Conservation (phyloP, 306 rosid genomes). For the Luffa aegyptiaca region DNA sequence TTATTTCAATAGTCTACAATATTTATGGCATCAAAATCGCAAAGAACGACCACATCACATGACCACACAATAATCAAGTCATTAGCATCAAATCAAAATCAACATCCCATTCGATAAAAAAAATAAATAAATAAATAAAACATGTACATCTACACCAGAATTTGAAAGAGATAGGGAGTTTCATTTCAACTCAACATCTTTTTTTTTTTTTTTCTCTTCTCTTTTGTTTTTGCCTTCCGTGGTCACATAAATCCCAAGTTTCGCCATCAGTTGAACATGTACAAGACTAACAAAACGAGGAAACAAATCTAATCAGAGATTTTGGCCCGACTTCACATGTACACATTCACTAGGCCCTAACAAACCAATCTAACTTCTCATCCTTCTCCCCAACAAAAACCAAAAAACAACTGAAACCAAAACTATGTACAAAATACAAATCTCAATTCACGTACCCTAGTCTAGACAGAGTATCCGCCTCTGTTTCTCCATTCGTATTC, state of each 20-base stretch:
- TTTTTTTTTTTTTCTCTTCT: neutral
- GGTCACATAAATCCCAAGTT: neutral
- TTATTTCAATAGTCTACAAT: too few relatives aligned
- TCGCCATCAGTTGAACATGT: conserved; percentile 6
- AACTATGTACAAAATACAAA: neutral
- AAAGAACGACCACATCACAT: neutral
- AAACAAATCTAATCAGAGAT: neutral
- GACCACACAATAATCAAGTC: neutral
- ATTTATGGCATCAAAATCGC: neutral
- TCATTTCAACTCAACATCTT: neutral
- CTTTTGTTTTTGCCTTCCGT: neutral
- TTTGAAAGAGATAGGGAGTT: neutral
- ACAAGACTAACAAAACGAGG: conserved; percentile 10
- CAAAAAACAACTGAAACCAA: neutral
- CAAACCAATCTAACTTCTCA: neutral
- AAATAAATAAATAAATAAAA: neutral
- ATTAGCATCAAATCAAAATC: neutral
- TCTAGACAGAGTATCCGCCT: neutral
- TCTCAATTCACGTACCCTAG: neutral
- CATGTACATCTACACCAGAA: neutral
- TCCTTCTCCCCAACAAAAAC: neutral
- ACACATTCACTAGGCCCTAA: conserved; percentile 1
- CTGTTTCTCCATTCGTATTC: neutral
- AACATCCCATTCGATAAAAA: neutral
- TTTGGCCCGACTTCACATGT: neutral